Conservation (phyloP, 805 yeast species). For the Ogataea ramenticola region DNA sequence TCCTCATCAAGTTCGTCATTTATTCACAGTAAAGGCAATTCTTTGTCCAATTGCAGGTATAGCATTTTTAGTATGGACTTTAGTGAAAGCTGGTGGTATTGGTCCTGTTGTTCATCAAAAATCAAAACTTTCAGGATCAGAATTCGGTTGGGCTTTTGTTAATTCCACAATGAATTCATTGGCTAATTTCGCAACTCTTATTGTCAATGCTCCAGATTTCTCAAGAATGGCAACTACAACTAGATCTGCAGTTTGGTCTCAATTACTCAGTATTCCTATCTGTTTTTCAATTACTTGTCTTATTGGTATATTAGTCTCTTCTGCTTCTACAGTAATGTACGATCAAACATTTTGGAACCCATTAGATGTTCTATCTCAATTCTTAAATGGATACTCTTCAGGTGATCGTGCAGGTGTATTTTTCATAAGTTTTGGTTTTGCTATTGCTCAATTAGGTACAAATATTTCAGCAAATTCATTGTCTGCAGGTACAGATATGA, state of each 20-base stretch:
- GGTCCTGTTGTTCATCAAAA: constrained; percentile 63
- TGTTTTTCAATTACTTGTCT: constrained; percentile 76
- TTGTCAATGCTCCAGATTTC: constrained; percentile 85
- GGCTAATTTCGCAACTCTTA: constrained; percentile 81
- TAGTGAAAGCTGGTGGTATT: constrained; percentile 71
- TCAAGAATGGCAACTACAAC: constrained; percentile 68
- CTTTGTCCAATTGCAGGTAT: constrained; percentile 79
- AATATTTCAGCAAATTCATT: constrained; percentile 68
- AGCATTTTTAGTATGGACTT: constrained; percentile 77
- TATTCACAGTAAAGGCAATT: constrained; percentile 76
- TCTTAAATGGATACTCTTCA: constrained; percentile 40
- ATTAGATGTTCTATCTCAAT: constrained; percentile 60
- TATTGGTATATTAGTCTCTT: constrained; percentile 78
- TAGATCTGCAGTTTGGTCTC: constrained; percentile 46
- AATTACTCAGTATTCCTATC: constrained; percentile 60
- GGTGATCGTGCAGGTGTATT: constrained; percentile 79
- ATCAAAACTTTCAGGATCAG: constrained; percentile 47
- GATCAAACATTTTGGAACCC: constrained; percentile 81
- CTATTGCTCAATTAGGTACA: constrained; percentile 71
- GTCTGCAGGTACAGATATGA: constrained; percentile 67
- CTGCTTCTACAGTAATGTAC: constrained; percentile 64
- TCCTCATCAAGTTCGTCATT: constrained; percentile 79
- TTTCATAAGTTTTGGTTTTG: constrained; percentile 61
- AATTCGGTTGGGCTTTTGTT: constrained; percentile 77
- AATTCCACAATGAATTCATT: constrained; percentile 70